Evolutionary conservation across 345 rosid species (phyloP), one percentile per base, ranked within the genome.

Genomic region (Barbarea vulgaris): DNA sequence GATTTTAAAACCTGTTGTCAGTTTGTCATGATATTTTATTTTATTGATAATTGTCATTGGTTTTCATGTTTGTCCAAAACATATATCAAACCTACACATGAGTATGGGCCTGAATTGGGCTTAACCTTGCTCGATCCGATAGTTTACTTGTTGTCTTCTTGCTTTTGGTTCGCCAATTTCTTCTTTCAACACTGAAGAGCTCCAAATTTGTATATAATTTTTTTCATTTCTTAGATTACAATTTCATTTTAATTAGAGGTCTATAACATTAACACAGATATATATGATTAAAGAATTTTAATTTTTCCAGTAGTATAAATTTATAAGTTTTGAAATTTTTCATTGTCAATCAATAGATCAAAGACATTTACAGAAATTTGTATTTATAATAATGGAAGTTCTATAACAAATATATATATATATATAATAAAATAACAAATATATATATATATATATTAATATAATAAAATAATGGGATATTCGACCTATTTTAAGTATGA

Each of bases 101-200:
- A 30, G 27, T 22, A 11, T 10, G 41, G 30, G 42, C 69, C 25
- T 64, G 27, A 17, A 11, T 31, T 12, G 56, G 42, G 54, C 56
- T 64, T 47, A 47, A 34, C 24, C 22, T 64, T 37, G 56, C 17
- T 47, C n/a, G 41, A 6, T 22, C 30, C 9, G 57, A 52, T 24
- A 52, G 3, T 12, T 13, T 22, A 24, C n/a, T 5, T 28, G 15
- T 47, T 11, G 12, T 65, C 28, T 65, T 7, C 28, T 48, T 8
- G 46, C 22, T 66, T 66, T 66, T 50, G 46, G 46, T 33, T 50
- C 51, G 47, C 22, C 15, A 33, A 14, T 67, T 19, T 50, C 21
- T 15, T 21, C 33, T 4, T 25, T 28, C 33, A 50, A 21, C 70
- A 50, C 15, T 14, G 31, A 50, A 21, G 8, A 51, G 22, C 11